Evolutionary conservation across 1,284 basidiomycete species (phyloP).

Genomic region (Sporisorium graminicola): DNA sequence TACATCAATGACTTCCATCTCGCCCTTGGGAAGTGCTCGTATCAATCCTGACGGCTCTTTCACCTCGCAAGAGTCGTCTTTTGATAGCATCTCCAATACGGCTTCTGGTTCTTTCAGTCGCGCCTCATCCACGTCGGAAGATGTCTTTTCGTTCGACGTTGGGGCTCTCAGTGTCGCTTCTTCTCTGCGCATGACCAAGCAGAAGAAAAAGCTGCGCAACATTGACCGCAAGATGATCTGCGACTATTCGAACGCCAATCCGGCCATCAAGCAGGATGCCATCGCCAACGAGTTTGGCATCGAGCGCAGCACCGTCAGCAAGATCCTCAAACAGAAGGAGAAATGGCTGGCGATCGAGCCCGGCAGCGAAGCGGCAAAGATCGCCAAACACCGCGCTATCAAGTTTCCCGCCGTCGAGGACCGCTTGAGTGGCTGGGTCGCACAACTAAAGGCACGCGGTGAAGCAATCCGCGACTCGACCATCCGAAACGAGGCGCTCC

Average conservation of each 20-base stretch:
- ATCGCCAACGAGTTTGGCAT: conserved; percentile 76
- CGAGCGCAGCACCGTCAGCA: conserved; percentile 91
- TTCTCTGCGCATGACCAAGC: conserved; percentile 46
- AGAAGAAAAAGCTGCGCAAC: conserved; percentile 53
- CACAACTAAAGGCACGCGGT: conserved; percentile 73
- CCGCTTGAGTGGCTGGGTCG: conserved; percentile 76
- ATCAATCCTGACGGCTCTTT: conserved; percentile 47
- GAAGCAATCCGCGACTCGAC: conserved; percentile 78
- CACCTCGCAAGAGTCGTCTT: conserved; percentile 48
- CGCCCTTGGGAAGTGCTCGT: conserved; percentile 40
- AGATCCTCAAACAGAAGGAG: conserved; percentile 85
- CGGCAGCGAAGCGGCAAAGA: conserved; percentile 38
- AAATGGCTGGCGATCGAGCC: conserved; percentile 79
- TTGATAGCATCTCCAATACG: conserved; percentile 47
- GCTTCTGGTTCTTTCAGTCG: conserved; percentile 44
- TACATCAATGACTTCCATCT: conserved; percentile 51
- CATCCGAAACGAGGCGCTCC: conserved; percentile 80
- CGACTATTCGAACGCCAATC: conserved; percentile 39
- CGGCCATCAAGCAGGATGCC: conserved; percentile 44
- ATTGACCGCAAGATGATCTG: conserved; percentile 53
- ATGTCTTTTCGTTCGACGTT: conserved; percentile 24
- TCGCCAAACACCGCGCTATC: conserved; percentile 59
- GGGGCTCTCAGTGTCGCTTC: conserved; percentile 26
- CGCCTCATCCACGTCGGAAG: conserved; percentile 45
- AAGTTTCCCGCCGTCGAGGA: conserved; percentile 81